Evolutionary conservation across 257 asterid species (phyloP).

Genomic region (Solanum medicagineum): DNA sequence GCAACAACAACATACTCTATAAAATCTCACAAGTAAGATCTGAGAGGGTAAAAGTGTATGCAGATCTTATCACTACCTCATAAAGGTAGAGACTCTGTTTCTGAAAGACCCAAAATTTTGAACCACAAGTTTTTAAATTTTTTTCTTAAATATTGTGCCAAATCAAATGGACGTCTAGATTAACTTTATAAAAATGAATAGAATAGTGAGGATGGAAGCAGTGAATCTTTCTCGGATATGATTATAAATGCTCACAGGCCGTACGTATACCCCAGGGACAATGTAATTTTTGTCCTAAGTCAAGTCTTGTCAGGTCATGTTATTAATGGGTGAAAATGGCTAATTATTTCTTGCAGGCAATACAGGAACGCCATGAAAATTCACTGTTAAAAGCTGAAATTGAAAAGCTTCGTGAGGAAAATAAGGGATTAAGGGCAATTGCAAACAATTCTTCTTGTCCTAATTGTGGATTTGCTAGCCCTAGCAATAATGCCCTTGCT

Average conservation of each 20-base stretch:
- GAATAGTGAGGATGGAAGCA: not conserved
- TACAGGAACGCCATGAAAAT: slow-evolving; percentile 90
- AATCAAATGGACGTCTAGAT: too few relatives aligned
- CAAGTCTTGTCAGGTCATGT: not conserved
- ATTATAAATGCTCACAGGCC: not conserved
- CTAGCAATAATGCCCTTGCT: slow-evolving; percentile 19
- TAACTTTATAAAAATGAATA: not conserved
- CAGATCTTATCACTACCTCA: too few relatives aligned
- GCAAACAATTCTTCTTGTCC: slow-evolving; percentile 40
- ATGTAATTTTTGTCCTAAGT: not conserved
- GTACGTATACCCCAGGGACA: not conserved
- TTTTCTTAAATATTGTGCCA: too few relatives aligned
- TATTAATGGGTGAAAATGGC: not conserved
- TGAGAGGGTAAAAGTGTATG: too few relatives aligned
- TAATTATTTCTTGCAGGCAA: slow-evolving; percentile 34
- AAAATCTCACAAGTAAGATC: too few relatives aligned
- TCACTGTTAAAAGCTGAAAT: slow-evolving; percentile 57
- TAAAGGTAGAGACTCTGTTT: too few relatives aligned
- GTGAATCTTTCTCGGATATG: not conserved
- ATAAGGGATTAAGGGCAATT: slow-evolving; percentile 35
- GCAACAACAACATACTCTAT: too few relatives aligned
- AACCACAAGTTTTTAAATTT: too few relatives aligned
- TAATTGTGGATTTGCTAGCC: slow-evolving; percentile 42
- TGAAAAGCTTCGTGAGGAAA: slow-evolving; percentile 65
- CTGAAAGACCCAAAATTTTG: too few relatives aligned